phyloP scores from a whole-genome alignment of 768 basidiomycete species.

The Auricularia cornea region DNA sequence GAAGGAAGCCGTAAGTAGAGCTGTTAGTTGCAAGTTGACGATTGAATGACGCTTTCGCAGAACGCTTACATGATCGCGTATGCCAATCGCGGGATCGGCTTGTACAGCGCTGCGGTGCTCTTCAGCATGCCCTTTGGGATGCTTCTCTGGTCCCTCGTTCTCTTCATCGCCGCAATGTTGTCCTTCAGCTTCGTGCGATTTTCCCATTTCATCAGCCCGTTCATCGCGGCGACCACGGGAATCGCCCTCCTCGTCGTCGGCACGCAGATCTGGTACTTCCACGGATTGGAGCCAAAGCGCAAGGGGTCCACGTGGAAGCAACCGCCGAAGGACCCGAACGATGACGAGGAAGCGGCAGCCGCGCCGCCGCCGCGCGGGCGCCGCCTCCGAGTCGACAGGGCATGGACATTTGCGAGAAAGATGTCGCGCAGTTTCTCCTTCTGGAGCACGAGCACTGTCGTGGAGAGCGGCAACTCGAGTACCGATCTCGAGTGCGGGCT shows the following conservation, averaged over 20 bases:
- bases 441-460: too few species aligned
- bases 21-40: too few species aligned
- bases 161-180: background rate
- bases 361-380: too few species aligned
- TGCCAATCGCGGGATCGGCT: background rate
- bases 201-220: background rate
- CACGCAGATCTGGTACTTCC: background rate
- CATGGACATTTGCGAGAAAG: too few species aligned
- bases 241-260: background rate
- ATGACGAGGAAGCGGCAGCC: too few species aligned
- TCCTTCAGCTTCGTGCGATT: background rate
- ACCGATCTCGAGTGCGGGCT: too few species aligned
- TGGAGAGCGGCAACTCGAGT: too few species aligned
- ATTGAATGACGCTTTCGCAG: background rate
- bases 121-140: background rate
- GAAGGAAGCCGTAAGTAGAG: background rate
- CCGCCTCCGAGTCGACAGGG: too few species aligned
- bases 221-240: background rate
- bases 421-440: too few species aligned
- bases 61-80: background rate
- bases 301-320: too few species aligned
- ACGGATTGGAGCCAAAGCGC: too few species aligned
- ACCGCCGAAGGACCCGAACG: too few species aligned
- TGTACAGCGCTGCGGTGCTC: background rate
- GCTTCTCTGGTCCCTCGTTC: background rate